Evolutionary conservation across 2,329 filamentous ascomycete genomes (phyloP), one percentile per base, ranked within the genome.

Genomic region (Neofusicoccum ribis): DNA sequence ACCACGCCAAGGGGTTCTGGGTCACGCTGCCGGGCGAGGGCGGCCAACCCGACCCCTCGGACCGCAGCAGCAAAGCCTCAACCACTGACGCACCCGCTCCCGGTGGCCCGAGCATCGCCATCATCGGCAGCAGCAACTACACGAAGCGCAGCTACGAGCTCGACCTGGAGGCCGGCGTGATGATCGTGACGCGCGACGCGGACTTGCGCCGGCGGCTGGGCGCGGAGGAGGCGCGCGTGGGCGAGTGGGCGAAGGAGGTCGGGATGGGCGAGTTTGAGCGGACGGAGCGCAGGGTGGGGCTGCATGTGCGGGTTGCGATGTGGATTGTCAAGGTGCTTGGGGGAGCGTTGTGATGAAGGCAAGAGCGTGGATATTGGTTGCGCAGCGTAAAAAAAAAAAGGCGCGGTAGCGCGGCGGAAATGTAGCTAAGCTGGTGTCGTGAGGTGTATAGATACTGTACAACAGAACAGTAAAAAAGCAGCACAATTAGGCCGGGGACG

Each of bases 1-100:
- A 99, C 77, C 95, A 99, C 72, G 95, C 95, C 54, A 99, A 99
- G 78, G 95, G 95, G 0, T 83, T 98, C 2, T 98, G 94, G 94
- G 84, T 97, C 31, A 92, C 91, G 0, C 82, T 94, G 63, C 86
- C 90, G 0, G 47, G 81, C 44, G 79, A 74, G 43, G 6, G 5
- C 7, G 20, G 11, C 39, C 17, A 31, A 11, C 37, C 39, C 6
- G 20, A 36, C 23, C 15, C 17, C 8, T 65, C 23, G 9, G n/a
- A 39, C 43, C 43, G 15, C 43, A 54, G 17, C 58, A 15, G 15
- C 3, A 17, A 20, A 2, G 17, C 50, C 3, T 39, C 50, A 27
- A 81, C 83, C 1, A 85, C 89, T 52, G 77, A 82, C 41, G 11
- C 12, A 8, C 0, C 1, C 20, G n/a, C 43, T 1, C 20, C 5